Conservation (phyloP, 2,329 filamentous ascomycete species). For the Apiospora sp. region DNA sequence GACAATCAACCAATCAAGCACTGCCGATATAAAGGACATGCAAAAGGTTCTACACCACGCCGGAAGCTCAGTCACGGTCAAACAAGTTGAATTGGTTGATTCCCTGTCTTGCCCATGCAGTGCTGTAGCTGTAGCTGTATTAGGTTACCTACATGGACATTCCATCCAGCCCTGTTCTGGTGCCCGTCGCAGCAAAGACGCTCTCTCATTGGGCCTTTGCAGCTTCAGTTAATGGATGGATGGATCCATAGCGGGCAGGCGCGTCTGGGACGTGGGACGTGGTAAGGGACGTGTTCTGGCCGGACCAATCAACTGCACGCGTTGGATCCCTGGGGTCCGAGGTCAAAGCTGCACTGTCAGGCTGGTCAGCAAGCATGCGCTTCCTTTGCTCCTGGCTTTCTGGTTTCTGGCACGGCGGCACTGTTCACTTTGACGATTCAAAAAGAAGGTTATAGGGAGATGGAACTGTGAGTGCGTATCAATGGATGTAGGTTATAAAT, state of each 20-base stretch:
- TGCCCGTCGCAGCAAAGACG: background rate
- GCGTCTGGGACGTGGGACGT: slow-evolving; percentile 18
- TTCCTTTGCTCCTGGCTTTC: background rate
- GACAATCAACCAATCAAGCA: background rate
- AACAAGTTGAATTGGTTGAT: background rate
- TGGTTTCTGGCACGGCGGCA: background rate
- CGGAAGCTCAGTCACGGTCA: background rate
- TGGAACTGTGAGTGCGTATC: background rate
- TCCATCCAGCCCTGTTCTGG: slow-evolving; percentile 11
- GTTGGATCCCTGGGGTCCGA: background rate
- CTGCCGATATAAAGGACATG: background rate
- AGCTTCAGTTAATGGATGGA: slow-evolving; percentile 20
- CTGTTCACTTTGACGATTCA: background rate
- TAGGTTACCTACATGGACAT: slow-evolving; percentile 12
- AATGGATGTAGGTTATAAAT: background rate
- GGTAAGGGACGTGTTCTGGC: slow-evolving; percentile 18
- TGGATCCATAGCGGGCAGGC: slow-evolving; percentile 20
- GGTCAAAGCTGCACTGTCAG: background rate
- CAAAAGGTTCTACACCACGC: background rate
- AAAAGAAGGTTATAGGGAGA: background rate
- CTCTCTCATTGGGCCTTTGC: slow-evolving; percentile 11
- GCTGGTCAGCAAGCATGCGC: background rate
- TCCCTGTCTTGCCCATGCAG: slow-evolving; percentile 2
- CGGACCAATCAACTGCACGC: background rate
- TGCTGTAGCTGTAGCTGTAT: slow-evolving; percentile 5